Base-by-base conservation (phyloP, 768 basidiomycete species). In the Kwoniella bestiolae region DNA sequence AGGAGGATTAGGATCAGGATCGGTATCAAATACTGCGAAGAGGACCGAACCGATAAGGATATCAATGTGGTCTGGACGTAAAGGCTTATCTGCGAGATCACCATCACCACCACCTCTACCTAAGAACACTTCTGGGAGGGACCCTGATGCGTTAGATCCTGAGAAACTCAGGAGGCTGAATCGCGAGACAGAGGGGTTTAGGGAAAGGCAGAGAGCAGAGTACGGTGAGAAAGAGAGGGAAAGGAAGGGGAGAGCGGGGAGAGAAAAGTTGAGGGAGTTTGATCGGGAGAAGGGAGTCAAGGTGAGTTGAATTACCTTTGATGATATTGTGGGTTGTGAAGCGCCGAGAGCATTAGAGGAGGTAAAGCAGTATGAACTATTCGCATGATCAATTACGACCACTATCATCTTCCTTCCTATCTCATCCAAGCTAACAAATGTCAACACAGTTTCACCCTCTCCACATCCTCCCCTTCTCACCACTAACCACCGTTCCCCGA, bases 391-490 rank as follows among this genome's bases (percentile, higher is more conserved):
- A n/a, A n/a, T n/a, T n/a, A n/a, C n/a, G n/a, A n/a, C n/a, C n/a
- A n/a, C n/a, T n/a, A n/a, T n/a, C n/a, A n/a, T n/a, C n/a, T n/a
- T n/a, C n/a, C n/a, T n/a, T n/a, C n/a, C n/a, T n/a, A n/a, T n/a
- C n/a, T n/a, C 38, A 41, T 11, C 11, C 12, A 41, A 5, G 38
- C 38, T 41, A 18, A 41, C 38, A 14, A 14, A 18, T 41, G 18
- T 41, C 38, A 18, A 41, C 12, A 25, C 68, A 80, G 79, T 80
- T 80, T 61, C 79, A 80, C 52, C 79, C 79, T 9, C 75, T 80
- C 11, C 74, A 79, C 58, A 66, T 78, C 60, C 28, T 75, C 23
- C 79, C 79, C 2, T 68, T 63, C 6, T 65, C 72, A 7, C 72
- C 79, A 23, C 60, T 69, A 1, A 56, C 59, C 18, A 80, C 79